Conservation (phyloP, 2,329 filamentous ascomycete species). For the Boeremia exigua region DNA sequence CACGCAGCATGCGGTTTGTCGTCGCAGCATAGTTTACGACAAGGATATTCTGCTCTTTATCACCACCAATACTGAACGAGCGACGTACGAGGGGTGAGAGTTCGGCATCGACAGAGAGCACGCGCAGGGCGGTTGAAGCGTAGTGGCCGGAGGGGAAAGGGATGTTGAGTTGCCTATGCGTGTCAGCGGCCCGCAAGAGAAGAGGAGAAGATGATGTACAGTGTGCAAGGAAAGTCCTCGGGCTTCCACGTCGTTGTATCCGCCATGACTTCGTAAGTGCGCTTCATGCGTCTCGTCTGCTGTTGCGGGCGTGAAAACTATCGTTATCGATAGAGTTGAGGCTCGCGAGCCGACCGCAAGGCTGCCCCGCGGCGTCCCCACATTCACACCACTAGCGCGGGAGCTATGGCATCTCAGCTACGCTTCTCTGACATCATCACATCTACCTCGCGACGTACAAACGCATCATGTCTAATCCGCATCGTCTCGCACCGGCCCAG, state of each 20-base stretch:
- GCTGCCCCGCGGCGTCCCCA: slow-evolving; percentile 10
- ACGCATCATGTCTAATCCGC: slow-evolving; percentile 24
- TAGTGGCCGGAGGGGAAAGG: slow-evolving; percentile 84
- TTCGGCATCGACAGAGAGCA: slow-evolving; percentile 85
- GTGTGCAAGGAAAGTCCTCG: slow-evolving; percentile 47
- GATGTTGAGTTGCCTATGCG: slow-evolving; percentile 70
- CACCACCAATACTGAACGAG: slow-evolving; percentile 62
- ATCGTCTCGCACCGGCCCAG: not conserved
- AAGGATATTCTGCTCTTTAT: slow-evolving; percentile 59
- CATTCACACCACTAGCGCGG: slow-evolving; percentile 3
- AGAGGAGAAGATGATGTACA: slow-evolving; percentile 33
- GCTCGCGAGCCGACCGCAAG: not conserved
- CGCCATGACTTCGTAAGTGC: slow-evolving; percentile 22
- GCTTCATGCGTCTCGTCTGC: slow-evolving; percentile 5
- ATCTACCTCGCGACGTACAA: slow-evolving; percentile 7
- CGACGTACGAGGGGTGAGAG: slow-evolving; percentile 83
- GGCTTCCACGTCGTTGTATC: slow-evolving; percentile 17
- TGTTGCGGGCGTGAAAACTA: not conserved
- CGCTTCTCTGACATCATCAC: slow-evolving; percentile 5
- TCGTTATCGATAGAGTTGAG: slow-evolving; percentile 13
- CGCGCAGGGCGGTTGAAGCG: slow-evolving; percentile 74
- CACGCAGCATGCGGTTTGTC: slow-evolving; percentile 94
- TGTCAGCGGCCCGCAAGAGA: not conserved
- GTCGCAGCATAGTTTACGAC: slow-evolving; percentile 81
- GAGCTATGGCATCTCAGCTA: slow-evolving; percentile 20